A percentile compares a stretch with the other conserved stretches of the same genome.
These are phyloP conservation scores for Alloascoidea africana DNA, from an alignment of 805 yeast species.

Conservation along the genomic window DNA sequence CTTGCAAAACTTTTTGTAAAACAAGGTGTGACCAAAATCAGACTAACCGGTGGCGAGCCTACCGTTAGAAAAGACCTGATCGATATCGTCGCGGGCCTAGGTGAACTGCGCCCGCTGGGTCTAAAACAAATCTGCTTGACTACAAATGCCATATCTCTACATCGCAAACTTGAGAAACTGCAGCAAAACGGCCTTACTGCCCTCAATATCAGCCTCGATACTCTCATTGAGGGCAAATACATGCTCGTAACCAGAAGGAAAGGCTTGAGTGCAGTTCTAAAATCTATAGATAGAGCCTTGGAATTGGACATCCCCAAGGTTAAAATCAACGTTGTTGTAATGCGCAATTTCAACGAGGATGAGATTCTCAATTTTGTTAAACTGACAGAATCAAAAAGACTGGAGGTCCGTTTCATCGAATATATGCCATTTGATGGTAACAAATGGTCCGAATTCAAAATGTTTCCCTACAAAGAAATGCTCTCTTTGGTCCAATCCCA, in stretches of 20 bases:
- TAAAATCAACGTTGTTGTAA: conserved; percentile 34
- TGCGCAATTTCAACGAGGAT: conserved; percentile 34
- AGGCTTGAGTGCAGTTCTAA: conserved; percentile 30
- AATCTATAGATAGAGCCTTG: conserved; percentile 27
- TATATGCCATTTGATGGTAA: conserved; percentile 47
- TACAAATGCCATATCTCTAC: conserved; percentile 34
- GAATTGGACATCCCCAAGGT: conserved; percentile 28
- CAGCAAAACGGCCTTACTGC: conserved; percentile 28
- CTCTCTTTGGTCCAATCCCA: conserved; percentile 16
- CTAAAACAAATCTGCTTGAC: conserved; percentile 34
- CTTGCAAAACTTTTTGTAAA: conserved; percentile 27
- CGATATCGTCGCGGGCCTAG: conserved; percentile 23
- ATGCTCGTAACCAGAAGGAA: conserved; percentile 31
- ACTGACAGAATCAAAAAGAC: conserved; percentile 21
- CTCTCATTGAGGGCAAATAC: conserved; percentile 35
- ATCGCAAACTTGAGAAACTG: conserved; percentile 29
- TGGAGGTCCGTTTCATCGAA: conserved; percentile 38
- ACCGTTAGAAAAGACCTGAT: conserved; percentile 35
- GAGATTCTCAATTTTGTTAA: conserved; percentile 32
- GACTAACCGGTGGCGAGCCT: conserved; percentile 45
- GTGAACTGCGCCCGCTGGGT: conserved; percentile 20
- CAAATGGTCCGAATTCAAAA: conserved; percentile 30
- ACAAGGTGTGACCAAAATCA: conserved; percentile 34
- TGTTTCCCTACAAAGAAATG: conserved; percentile 31
- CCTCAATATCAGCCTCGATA: conserved; percentile 32